Conservation (phyloP, 2,329 filamentous ascomycete genomes). For the Nigrospora sphaerica region DNA sequence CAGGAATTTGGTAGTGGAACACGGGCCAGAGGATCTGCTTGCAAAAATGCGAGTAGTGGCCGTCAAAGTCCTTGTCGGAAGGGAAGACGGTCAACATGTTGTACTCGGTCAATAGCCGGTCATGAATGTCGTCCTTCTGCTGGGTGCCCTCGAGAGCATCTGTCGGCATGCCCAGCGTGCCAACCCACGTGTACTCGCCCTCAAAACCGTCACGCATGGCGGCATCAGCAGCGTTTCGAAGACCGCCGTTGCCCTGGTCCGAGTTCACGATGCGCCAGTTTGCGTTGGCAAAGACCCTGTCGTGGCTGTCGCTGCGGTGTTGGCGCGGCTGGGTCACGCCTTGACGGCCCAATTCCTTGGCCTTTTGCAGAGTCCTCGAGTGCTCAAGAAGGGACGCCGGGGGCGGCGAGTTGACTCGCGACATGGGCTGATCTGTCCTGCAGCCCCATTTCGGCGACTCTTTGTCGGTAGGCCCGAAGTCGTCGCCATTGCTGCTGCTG, state of each 20-base stretch:
- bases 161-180: slow-evolving; percentile 88
- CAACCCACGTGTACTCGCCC: slow-evolving; percentile 79
- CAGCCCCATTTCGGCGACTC: slow-evolving; percentile 72
- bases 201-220: slow-evolving; percentile 63
- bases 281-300: slow-evolving; percentile 66
- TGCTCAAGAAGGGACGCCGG: slow-evolving; percentile 71
- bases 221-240: slow-evolving; percentile 81
- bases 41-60: slow-evolving; percentile 93
- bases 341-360: slow-evolving; percentile 48
- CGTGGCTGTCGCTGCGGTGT: slow-evolving; percentile 55
- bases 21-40: slow-evolving; percentile 97
- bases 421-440: slow-evolving; percentile 70
- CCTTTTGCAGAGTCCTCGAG: slow-evolving; percentile 48
- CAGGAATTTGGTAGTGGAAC: slow-evolving; percentile 96
- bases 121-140: slow-evolving; percentile 76
- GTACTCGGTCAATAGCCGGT: slow-evolving; percentile 72
- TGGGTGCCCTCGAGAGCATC: slow-evolving; percentile 70
- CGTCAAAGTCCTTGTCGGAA: slow-evolving; percentile 87
- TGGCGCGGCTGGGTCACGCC: slow-evolving; percentile 49
- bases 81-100: slow-evolving; percentile 80
- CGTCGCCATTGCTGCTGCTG: slow-evolving; percentile 23
- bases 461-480: slow-evolving; percentile 60
- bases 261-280: slow-evolving; percentile 79
- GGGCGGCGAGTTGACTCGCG: slow-evolving; percentile 65
- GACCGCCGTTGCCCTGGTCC: slow-evolving; percentile 86